Conservation (phyloP, 352 stramenopile species). For the Phytopythium kandeliae region DNA sequence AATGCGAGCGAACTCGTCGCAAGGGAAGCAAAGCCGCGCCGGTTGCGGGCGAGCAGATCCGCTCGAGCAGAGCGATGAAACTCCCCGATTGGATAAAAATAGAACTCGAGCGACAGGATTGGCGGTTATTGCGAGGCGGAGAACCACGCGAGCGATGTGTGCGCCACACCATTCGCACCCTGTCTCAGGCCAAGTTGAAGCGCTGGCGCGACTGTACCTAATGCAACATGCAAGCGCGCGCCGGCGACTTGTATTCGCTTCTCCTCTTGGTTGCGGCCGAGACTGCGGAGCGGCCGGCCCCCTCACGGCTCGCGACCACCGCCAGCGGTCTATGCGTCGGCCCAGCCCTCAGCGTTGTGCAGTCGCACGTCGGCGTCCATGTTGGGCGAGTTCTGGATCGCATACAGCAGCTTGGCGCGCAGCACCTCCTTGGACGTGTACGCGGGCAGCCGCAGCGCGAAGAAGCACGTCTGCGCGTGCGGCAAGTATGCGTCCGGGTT, state of each 20-base stretch:
- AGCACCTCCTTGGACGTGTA: constrained; percentile 93
- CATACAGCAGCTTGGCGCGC: constrained; percentile 85
- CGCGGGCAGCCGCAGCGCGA: constrained; percentile 93
- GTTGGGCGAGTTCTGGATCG: constrained; percentile 95
- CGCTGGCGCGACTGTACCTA: not conserved
- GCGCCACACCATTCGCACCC: not conserved
- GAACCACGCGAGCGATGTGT: not conserved
- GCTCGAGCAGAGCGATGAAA: not conserved
- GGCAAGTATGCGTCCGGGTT: constrained; percentile 92
- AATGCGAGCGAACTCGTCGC: no score
- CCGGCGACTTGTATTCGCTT: no score
- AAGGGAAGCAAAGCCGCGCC: not conserved
- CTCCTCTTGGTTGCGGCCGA: no score
- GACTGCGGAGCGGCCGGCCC: no score
- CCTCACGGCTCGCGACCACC: no score
- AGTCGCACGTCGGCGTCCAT: constrained; percentile 91
- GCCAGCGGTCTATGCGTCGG: constrained; percentile 68
- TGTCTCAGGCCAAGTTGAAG: constrained; percentile 1
- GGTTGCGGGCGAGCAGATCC: not conserved
- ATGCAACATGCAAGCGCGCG: no score
- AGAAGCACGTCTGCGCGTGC: constrained; percentile 99
- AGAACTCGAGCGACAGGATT: not conserved
- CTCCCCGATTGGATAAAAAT: constrained; percentile 5
- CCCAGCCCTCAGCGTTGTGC: constrained; percentile 90
- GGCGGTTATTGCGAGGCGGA: not conserved